Evolutionary conservation across 805 yeast species (phyloP).

Genomic region (Yamadazyma takamatsuzukensis): DNA sequence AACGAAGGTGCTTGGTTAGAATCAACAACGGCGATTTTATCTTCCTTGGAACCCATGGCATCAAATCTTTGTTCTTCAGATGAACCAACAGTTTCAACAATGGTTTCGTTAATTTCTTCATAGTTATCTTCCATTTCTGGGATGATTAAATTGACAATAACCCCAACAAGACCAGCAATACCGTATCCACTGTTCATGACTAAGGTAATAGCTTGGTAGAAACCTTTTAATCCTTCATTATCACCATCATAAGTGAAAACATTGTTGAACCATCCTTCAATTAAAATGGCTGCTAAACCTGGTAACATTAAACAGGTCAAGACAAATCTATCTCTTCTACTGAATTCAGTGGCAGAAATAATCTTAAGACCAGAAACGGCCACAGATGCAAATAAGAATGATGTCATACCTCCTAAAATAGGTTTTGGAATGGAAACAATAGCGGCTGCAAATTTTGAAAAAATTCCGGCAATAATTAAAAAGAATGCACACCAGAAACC

Average conservation of each 20-base stretch:
- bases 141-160: conserved; percentile 53
- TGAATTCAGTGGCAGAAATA: conserved; percentile 54
- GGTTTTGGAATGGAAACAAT: conserved; percentile 53
- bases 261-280: conserved; percentile 57
- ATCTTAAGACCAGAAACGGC: conserved; percentile 70
- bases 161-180: conserved; percentile 59
- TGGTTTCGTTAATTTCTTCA: conserved; percentile 41
- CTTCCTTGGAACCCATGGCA: too few relatives aligned
- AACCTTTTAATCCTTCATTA: conserved; percentile 54
- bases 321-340: conserved; percentile 69
- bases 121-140: conserved; percentile 51
- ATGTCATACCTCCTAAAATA: conserved; percentile 78
- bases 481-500: conserved; percentile 79
- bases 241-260: conserved; percentile 62
- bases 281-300: conserved; percentile 64
- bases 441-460: conserved; percentile 82
- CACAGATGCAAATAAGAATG: conserved; percentile 69
- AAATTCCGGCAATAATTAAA: conserved; percentile 78
- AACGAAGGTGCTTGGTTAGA: too few relatives aligned
- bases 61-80: too few relatives aligned
- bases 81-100: too few relatives aligned
- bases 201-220: conserved; percentile 60
- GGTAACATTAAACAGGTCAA: conserved; percentile 59
- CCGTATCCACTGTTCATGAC: conserved; percentile 74
- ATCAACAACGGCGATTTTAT: too few relatives aligned